Percentiles rank a stretch among this genome's conserved stretches.
Conservation (phyloP, 441 rosid species). For the Viola pubescens region DNA sequence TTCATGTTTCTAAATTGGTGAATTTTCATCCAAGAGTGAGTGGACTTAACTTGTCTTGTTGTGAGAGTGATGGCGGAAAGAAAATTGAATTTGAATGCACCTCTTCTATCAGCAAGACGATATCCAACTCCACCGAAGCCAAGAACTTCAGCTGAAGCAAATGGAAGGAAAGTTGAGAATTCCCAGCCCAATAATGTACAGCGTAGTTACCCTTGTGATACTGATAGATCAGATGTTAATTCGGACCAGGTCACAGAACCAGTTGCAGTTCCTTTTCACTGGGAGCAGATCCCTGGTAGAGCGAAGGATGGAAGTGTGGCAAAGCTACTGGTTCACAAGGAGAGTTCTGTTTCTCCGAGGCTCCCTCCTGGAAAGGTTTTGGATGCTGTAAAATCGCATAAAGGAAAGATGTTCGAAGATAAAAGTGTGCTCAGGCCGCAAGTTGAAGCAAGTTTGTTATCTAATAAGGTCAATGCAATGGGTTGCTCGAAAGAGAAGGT, state of each 20-base stretch:
- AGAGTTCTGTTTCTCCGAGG: constrained; percentile 24
- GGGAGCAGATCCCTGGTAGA: constrained; percentile 90
- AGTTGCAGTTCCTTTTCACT: constrained; percentile 73
- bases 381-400: constrained; percentile 16
- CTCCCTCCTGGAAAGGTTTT: constrained; percentile 33
- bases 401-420: constrained; percentile 24
- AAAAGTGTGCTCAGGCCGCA: constrained; percentile 10
- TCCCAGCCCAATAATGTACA: constrained; percentile 17
- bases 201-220: constrained; percentile 19
- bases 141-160: constrained; percentile 20
- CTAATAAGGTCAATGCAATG: constrained; percentile 16
- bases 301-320: constrained; percentile 34
- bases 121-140: constrained; percentile 18
- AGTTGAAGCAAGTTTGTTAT: constrained; percentile 9
- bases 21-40: constrained; percentile 8
- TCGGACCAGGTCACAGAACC: constrained; percentile 71
- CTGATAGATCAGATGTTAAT: constrained; percentile 21
- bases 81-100: constrained; percentile 64
- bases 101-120: constrained; percentile 75
- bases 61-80: constrained; percentile 56
- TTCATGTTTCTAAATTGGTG: constrained; percentile 6
- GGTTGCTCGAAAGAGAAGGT: constrained; percentile 21
- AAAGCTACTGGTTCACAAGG: constrained; percentile 24
- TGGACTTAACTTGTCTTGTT: constrained; percentile 6
- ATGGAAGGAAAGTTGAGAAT: constrained; percentile 23